Evolutionary conservation across 495 filamentous ascomycete species (phyloP), one percentile per base, ranked within the genome.

Genomic region (Astrothelium subdiscretum): DNA sequence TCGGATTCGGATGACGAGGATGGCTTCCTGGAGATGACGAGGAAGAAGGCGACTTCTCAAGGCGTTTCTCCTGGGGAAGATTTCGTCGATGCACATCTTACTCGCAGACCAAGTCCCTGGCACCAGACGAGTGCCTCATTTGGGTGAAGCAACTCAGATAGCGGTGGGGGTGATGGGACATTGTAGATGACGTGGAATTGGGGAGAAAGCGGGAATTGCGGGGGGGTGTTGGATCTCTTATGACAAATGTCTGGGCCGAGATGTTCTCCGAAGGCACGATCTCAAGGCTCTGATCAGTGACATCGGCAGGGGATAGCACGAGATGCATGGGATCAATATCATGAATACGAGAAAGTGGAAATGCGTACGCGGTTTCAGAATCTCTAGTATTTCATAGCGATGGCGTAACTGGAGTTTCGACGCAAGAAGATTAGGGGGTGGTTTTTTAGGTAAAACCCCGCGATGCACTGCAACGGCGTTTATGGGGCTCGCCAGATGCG

Each of bases 1-100:
- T 73, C 66, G 27, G 72, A 71, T 61, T 81, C 80, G 0, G 80
- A 82, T 66, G 79, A 80, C 31, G 80, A 82, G 70, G 78, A 69
- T 6, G 67, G 64, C 2, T 58, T 69, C 20, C 60, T 69, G 24
- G 48, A 54, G 48, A 54, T 54, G 48, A 26, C 48, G 3, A 2
- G 48, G 48, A 54, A 54, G 48, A 26, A 29, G 48, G 48, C 20
- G 24, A 29, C 48, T 5, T 5, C 10, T 4, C 15, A 6, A 15
- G 24, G 20, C 3, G 4, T 22, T 4, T 22, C n/a, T 3, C n/a
- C n/a, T 8, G 8, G 20, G 6, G 43, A 48, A 11, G n/a, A 22
- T 4, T 48, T 48, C 20, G 4, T 18, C n/a, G 6, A 22, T 18
- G 43, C 43, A 48, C 6, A 6, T 40, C 35, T 15, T 6, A 40